Evolutionary conservation across 1,139 yeast species (phyloP), one percentile per base, ranked within the genome.

Genomic region (Yamadazyma friedrichii): DNA sequence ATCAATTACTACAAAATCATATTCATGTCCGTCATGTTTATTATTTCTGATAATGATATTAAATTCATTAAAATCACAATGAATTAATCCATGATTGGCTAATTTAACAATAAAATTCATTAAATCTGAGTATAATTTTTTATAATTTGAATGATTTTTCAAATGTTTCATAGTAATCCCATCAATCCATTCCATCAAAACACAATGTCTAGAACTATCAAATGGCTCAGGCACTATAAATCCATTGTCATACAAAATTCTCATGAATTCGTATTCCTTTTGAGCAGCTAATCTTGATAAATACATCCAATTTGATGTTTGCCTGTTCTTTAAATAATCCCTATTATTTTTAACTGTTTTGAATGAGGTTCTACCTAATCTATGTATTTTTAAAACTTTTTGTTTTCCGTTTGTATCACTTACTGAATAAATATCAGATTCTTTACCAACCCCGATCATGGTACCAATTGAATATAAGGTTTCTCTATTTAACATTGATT

Each of bases 31-130:
- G 33, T 62, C 71, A 31, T 73, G 75, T 9, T 75, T 79, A 34
- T 76, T 77, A 35, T 75, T 69, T 49, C 84, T 82, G 34, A 94
- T 85, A 74, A 93, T 87, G 51, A 93, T 89, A 61, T 93, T 93
- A 64, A 93, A 93, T 62, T 93, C 99, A 62, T 93, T 93, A 64
- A 84, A 93, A 70, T 93, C 99, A 73, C 98, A 91, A 64, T 93
- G 99, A 45, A 93, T 91, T 46, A 93, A 72, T 1, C 99, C 99
- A 52, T 84, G 79, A 53, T 85, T 83, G 3, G 88, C 98, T 44
- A 93, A 69, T 48, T 80, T 77, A 12, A 91, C 95, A 29, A 88
- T 83, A 55, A 93, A 91, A 46, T 73, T 70, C 98, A 93, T 91
- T 54, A 94, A 70, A 42, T 89, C 85, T 20, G 88, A 80, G 60